phyloP scores from a whole-genome alignment of 139 green algal species.

The Yamagishiella unicocca region DNA sequence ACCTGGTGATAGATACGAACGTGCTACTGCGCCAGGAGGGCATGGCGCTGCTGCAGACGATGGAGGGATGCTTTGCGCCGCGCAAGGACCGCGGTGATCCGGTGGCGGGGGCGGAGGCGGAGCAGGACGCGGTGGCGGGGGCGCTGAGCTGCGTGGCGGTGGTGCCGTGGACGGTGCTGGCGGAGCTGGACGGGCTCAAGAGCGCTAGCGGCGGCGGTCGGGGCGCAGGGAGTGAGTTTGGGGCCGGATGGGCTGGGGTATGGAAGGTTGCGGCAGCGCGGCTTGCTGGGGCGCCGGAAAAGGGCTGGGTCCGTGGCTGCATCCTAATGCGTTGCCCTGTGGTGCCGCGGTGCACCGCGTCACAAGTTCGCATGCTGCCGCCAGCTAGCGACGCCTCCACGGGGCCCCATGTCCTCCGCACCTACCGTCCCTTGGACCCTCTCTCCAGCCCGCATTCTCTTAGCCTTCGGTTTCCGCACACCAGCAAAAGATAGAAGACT shows the following conservation, averaged over 20 bases:
- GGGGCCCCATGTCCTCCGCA: too few relatives aligned
- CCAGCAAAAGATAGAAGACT: too few relatives aligned
- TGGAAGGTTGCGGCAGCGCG: too few relatives aligned
- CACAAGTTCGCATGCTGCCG: too few relatives aligned
- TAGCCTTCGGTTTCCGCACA: too few relatives aligned
- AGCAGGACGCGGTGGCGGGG: neutral
- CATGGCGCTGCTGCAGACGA: neutral
- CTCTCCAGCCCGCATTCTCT: too few relatives aligned
- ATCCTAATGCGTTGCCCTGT: too few relatives aligned
- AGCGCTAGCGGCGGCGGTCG: neutral
- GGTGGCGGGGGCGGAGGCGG: neutral
- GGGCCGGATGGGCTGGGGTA: neutral
- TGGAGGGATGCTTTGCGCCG: conserved; percentile 1
- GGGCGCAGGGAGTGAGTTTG: neutral
- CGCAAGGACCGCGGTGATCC: neutral
- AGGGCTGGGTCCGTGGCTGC: too few relatives aligned
- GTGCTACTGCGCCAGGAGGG: conserved; percentile 20
- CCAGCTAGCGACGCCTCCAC: too few relatives aligned
- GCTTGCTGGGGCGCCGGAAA: too few relatives aligned
- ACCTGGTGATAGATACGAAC: conserved; percentile 42
- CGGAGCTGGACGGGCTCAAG: conserved; percentile 42
- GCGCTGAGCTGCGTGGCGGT: conserved; percentile 20
- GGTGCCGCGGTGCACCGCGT: too few relatives aligned
- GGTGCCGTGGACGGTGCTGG: conserved; percentile 38
- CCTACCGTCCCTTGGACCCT: too few relatives aligned